These are phyloP conservation scores for Limonium bicolor DNA, from an alignment of 148 eudicot genomes.

Conservation along the genomic window DNA sequence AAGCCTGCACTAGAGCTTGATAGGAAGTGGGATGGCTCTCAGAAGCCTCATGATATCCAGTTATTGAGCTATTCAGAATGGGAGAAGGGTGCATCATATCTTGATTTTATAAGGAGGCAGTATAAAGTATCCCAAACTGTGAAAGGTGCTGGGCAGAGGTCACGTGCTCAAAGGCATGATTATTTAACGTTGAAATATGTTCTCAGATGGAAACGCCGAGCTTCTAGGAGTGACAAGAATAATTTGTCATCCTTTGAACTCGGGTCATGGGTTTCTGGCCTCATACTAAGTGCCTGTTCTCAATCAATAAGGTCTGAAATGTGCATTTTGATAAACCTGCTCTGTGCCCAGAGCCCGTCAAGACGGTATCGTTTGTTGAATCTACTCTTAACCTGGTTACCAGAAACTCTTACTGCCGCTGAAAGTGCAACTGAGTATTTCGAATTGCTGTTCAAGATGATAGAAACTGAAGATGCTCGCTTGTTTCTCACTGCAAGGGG, in stretches of 20 bases:
- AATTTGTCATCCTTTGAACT: constrained; percentile 78
- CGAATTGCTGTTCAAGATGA: constrained; percentile 91
- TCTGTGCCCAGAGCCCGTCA: constrained; percentile 83
- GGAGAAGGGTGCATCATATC: constrained; percentile 98
- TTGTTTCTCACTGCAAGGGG: constrained; percentile 95
- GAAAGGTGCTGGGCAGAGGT: constrained; percentile 47
- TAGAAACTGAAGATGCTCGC: constrained; percentile 91
- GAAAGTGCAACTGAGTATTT: constrained; percentile 95
- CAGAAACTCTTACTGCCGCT: constrained; percentile 89
- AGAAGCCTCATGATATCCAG: constrained; percentile 73
- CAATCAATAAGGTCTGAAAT: constrained; percentile 96
- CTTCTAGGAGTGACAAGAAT: constrained; percentile 35
- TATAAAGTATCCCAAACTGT: constrained; percentile 69
- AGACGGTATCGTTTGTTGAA: constrained; percentile 78
- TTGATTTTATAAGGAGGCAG: constrained; percentile 98
- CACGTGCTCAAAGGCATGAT: constrained; percentile 66
- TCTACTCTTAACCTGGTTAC: constrained; percentile 79
- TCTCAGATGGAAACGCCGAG: constrained; percentile 85
- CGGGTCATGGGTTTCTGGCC: constrained; percentile 99
- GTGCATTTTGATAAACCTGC: constrained; percentile 89
- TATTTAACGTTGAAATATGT: constrained; percentile 81
- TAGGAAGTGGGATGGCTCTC: constrained; percentile 68
- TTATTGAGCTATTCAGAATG: constrained; percentile 88
- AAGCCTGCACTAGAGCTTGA: constrained; percentile 49
- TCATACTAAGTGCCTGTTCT: constrained; percentile 90